A percentile compares a stretch with the other conserved stretches of the same genome.
Conservation (phyloP, 345 rosid species). For the Acer campestre region DNA sequence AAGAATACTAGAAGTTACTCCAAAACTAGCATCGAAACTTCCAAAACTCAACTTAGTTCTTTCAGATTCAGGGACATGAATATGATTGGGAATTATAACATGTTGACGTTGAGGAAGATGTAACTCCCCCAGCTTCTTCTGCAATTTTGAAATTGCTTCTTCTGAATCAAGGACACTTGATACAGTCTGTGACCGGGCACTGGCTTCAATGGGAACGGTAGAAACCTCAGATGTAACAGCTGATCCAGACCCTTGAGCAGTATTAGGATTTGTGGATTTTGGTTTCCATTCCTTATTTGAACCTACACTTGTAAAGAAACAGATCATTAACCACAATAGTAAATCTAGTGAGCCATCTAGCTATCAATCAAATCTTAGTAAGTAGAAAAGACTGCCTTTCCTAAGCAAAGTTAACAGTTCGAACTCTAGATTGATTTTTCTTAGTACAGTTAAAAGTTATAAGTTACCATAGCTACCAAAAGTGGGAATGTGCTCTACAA, state of each 20-base stretch:
- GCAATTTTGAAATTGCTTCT: slow-evolving; percentile 65
- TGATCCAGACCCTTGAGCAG: slow-evolving; percentile 52
- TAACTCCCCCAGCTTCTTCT: slow-evolving; percentile 71
- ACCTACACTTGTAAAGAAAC: slow-evolving; percentile 47
- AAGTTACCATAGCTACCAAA: not conserved
- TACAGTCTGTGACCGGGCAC: slow-evolving; percentile 35
- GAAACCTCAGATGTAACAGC: slow-evolving; percentile 50
- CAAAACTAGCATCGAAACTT: slow-evolving; percentile 87
- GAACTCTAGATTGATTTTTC: not conserved
- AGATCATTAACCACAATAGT: slow-evolving; percentile 15
- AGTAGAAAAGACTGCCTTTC: not conserved
- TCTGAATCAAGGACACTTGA: slow-evolving; percentile 50
- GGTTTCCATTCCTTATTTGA: slow-evolving; percentile 91
- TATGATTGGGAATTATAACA: slow-evolving; percentile 90
- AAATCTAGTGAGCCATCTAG: slow-evolving; percentile 14
- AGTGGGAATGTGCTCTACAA: not conserved
- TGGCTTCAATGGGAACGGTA: slow-evolving; percentile 46
- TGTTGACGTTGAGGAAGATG: slow-evolving; percentile 78
- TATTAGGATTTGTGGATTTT: slow-evolving; percentile 57
- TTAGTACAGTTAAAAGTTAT: not conserved
- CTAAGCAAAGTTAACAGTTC: not conserved
- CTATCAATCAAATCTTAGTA: slow-evolving; percentile 14
- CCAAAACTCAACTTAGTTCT: slow-evolving; percentile 90
- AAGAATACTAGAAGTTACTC: slow-evolving; percentile 39
- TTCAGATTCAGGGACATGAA: slow-evolving; percentile 93